phyloP scores from a whole-genome alignment of 1,139 yeast genomes.

The Scheffersomyces titani region DNA sequence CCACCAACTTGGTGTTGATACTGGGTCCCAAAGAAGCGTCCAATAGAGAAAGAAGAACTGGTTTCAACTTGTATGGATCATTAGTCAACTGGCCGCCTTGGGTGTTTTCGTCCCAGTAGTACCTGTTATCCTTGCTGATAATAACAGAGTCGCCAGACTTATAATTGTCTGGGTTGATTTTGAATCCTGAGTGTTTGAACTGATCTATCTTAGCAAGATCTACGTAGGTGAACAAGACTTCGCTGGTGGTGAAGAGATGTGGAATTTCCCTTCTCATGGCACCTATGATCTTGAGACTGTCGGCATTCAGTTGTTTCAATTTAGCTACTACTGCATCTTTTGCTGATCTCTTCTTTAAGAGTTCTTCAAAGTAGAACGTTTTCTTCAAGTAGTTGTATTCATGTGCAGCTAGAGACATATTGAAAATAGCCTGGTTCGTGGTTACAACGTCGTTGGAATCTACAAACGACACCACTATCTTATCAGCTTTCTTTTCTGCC shows the following conservation, averaged over 20 bases:
- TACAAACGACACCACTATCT: conserved; percentile 55
- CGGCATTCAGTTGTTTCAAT: conserved; percentile 46
- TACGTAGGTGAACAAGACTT: conserved; percentile 50
- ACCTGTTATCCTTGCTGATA: conserved; percentile 30
- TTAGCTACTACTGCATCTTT: conserved; percentile 45
- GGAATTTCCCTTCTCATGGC: conserved; percentile 53
- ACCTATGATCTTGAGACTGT: conserved; percentile 38
- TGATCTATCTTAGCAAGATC: conserved; percentile 45
- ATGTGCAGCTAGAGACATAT: conserved; percentile 52
- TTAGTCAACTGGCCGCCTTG: conserved; percentile 29
- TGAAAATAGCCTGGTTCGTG: conserved; percentile 40
- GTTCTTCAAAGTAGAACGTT: conserved; percentile 41
- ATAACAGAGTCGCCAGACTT: conserved; percentile 46
- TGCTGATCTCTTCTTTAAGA: conserved; percentile 37
- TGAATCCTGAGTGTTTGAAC: conserved; percentile 45
- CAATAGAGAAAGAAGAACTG: conserved; percentile 33
- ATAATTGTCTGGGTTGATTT: conserved; percentile 31
- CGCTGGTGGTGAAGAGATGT: conserved; percentile 44
- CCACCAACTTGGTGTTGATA: conserved; percentile 27
- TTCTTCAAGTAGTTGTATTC: conserved; percentile 51
- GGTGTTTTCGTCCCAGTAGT: conserved; percentile 34
- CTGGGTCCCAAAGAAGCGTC: conserved; percentile 21
- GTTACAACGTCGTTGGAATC: conserved; percentile 42
- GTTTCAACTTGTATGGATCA: conserved; percentile 29
- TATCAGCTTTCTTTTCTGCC: conserved; percentile 26